Evolutionary conservation across 805 yeast species (phyloP).

Genomic region (Sporopachydermia lactativora): DNA sequence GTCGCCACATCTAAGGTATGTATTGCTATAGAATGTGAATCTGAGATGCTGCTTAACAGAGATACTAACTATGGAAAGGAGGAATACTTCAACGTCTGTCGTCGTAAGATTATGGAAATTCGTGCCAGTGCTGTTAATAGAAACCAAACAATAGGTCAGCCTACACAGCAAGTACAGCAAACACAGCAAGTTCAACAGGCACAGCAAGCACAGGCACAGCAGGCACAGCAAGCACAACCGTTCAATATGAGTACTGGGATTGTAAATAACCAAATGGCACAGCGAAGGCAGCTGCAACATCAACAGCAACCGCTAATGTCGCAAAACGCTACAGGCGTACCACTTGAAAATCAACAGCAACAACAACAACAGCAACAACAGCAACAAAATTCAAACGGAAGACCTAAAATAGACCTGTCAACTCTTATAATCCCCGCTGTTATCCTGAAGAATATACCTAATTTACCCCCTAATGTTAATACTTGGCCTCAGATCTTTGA

Average conservation of each 20-base stretch:
- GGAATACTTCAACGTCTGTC: conserved; percentile 14
- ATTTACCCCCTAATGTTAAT: conserved; percentile 59
- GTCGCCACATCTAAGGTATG: neutral
- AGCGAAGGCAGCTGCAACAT: conserved; percentile 10
- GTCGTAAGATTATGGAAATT: conserved; percentile 10
- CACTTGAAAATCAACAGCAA: conserved; percentile 13
- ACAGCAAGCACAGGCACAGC: conserved; percentile 9
- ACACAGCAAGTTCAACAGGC: conserved; percentile 11
- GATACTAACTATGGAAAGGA: too few relatives aligned
- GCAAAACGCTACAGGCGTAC: conserved; percentile 13
- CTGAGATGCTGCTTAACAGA: too few relatives aligned
- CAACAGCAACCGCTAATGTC: conserved; percentile 14
- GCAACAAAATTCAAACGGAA: conserved; percentile 12
- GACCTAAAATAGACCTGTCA: conserved; percentile 26
- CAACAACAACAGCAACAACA: conserved; percentile 10
- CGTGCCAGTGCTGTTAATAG: conserved; percentile 7
- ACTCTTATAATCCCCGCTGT: conserved; percentile 61
- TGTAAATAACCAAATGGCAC: conserved; percentile 6
- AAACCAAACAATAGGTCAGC: conserved; percentile 3
- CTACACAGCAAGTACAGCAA: conserved; percentile 11
- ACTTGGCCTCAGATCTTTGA: conserved; percentile 75
- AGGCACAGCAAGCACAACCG: conserved; percentile 12
- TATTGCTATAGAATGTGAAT: too few relatives aligned
- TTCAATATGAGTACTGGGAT: conserved; percentile 8
- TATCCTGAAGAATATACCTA: conserved; percentile 52